A percentile compares a stretch with the other conserved stretches of the same genome.
Conservation (phyloP, 2,329 filamentous ascomycete genomes). For the Westerdykella aurantiaca region DNA sequence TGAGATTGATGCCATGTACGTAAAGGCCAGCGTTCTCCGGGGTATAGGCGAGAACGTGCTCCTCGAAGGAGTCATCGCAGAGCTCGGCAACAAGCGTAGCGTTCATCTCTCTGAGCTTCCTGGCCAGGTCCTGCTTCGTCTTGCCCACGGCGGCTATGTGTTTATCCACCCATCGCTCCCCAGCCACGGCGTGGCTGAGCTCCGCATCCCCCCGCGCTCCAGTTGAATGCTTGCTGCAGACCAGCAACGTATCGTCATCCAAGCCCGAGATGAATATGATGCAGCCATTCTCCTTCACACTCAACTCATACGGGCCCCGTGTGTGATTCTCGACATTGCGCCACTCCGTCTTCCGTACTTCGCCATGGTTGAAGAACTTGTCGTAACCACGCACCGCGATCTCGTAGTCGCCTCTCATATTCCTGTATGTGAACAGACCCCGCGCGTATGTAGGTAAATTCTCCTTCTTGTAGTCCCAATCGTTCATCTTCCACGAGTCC, state of each 20-base stretch:
- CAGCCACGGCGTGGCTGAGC: conserved; percentile 76
- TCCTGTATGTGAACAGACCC: conserved; percentile 82
- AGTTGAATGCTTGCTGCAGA: conserved; percentile 99
- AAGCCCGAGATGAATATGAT: conserved; percentile 96
- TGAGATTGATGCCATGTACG: conserved; percentile 92
- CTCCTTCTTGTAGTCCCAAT: conserved; percentile 90
- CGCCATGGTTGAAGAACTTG: conserved; percentile 95
- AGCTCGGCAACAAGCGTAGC: conserved; percentile 93
- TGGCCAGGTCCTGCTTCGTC: conserved; percentile 71
- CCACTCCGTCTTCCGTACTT: conserved; percentile 81
- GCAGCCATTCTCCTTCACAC: conserved; percentile 98
- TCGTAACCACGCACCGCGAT: conserved; percentile 90
- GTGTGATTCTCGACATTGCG: conserved; percentile 68
- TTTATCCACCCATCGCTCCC: conserved; percentile 73
- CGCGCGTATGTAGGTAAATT: conserved; percentile 87
- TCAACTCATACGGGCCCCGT: conserved; percentile 85
- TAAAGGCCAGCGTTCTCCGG: conserved; percentile 83
- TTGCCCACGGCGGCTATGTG: conserved; percentile 75
- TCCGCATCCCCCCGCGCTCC: conserved; percentile 66
- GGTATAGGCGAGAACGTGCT: conserved; percentile 88
- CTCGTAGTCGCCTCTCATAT: conserved; percentile 59
- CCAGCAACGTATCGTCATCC: conserved; percentile 79
- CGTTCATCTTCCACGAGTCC: conserved; percentile 87
- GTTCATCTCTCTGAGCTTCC: conserved; percentile 70
- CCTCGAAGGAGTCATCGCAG: conserved; percentile 93